Percentiles rank a stretch among this genome's conserved stretches.
Conservation (phyloP, 345 rosid species). For the thale cress (Arabidopsis thaliana) region TAIR10.1 NC_003076.8:23291001-23291500, state of each 20-base stretch:
- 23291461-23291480: not conserved
- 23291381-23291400: not conserved
- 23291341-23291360: too few relatives aligned
- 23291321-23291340: too few relatives aligned
- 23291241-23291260: too few relatives aligned
- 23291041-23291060: slow-evolving; percentile 49
- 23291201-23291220: not conserved
- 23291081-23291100: not conserved
- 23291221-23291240: too few relatives aligned
- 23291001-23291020: slow-evolving; percentile 53
- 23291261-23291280: too few relatives aligned
- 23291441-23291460: slow-evolving; percentile 1
- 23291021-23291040: slow-evolving; percentile 38
- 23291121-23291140: slow-evolving; percentile 15
- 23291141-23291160: slow-evolving; percentile 32
- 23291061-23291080: slow-evolving; percentile 56
- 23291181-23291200: slow-evolving; percentile 10
- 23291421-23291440: not conserved
- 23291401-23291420: not conserved
- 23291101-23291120: not conserved
- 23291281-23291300: too few relatives aligned
- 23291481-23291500: slow-evolving; percentile 17
- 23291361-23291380: too few relatives aligned
- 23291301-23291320: too few relatives aligned
- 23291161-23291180: slow-evolving; percentile 14